phyloP scores from a whole-genome alignment of 2,329 filamentous ascomycete genomes.

The Diaporthe caulivora region DNA sequence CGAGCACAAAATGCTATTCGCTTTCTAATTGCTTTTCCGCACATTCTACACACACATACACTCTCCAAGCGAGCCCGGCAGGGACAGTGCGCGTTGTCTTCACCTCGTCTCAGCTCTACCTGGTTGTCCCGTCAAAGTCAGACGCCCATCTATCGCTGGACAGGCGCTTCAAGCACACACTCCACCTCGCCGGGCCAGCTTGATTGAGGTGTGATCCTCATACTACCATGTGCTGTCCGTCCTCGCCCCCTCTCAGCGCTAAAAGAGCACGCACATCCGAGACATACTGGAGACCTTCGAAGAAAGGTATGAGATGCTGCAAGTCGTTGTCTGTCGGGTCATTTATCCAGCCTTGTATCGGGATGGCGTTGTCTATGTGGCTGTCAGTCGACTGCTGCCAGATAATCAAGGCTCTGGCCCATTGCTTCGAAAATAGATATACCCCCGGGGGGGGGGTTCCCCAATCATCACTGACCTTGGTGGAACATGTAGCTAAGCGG shows the following conservation, averaged over 20 bases:
- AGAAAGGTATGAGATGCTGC: conserved; percentile 88
- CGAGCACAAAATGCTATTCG: conserved; percentile 27
- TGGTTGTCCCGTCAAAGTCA: background rate
- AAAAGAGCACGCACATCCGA: conserved; percentile 94
- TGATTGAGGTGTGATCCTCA: conserved; percentile 12
- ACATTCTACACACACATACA: conserved; percentile 11
- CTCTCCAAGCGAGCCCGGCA: background rate
- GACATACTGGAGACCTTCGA: conserved; percentile 96
- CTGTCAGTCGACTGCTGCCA: conserved; percentile 39
- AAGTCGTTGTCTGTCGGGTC: conserved; percentile 97
- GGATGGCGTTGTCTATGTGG: conserved; percentile 92
- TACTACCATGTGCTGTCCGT: conserved; percentile 70
- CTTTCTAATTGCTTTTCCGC: conserved; percentile 33
- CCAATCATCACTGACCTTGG: conserved; percentile 79
- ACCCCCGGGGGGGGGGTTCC: background rate
- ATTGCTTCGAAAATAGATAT: background rate
- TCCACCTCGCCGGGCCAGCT: conserved; percentile 5
- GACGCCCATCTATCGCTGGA: background rate
- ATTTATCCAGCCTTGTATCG: conserved; percentile 99
- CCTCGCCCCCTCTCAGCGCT: conserved; percentile 88
- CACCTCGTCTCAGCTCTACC: background rate
- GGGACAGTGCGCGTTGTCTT: background rate
- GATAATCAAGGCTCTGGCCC: background rate
- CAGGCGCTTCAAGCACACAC: background rate
- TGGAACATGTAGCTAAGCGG: conserved; percentile 99